Evolutionary conservation across 2,329 filamentous ascomycete genomes (phyloP), one percentile per base, ranked within the genome.

Genomic region (Pyrenochaeta sp.): DNA sequence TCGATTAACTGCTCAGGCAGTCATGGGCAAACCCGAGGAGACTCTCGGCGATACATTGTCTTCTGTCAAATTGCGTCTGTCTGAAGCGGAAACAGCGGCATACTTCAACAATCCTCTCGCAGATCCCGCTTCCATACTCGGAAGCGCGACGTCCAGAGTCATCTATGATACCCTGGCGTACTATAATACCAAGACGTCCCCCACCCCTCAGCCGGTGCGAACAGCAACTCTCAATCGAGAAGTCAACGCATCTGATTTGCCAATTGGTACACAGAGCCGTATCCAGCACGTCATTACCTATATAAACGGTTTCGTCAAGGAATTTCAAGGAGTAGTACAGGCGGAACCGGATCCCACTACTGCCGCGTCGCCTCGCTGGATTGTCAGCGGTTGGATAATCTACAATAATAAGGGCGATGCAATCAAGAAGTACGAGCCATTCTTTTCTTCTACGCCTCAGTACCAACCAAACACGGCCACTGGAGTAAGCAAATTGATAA

Each of bases 351-450:
- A 30, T 29, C 48, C 48, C 15, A 15, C 33, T 20, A 30, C 20
- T 29, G 41, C 23, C 23, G 35, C 21, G 45, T 20, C 5, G 23
- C 32, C 37, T 20, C 48, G 48, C 10, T 69, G 66, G 66, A 39
- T 58, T 4, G 36, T 36, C 14, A 60, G 43, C 37, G 57, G 56
- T 7, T 67, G 66, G 63, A 48, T 44, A 1, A 51, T 68, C 15
- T 53, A 41, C 40, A 67, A 70, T 49, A 64, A 60, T 46, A 70
- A 70, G 21, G 52, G 51, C 21, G 39, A 49, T 2, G 41, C 61
- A 12, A 51, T 68, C 4, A 40, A 39, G 18, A 21, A 59, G 33
- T 68, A 51, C 32, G 56, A 66, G 17, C 64, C 64, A 2, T 64
- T 65, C 44, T 63, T 67, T 35, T 32, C 23, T 18, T 32, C 44